phyloP scores from a whole-genome alignment of 371 early-diverging fungal species.

The Mucor indicus region DNA sequence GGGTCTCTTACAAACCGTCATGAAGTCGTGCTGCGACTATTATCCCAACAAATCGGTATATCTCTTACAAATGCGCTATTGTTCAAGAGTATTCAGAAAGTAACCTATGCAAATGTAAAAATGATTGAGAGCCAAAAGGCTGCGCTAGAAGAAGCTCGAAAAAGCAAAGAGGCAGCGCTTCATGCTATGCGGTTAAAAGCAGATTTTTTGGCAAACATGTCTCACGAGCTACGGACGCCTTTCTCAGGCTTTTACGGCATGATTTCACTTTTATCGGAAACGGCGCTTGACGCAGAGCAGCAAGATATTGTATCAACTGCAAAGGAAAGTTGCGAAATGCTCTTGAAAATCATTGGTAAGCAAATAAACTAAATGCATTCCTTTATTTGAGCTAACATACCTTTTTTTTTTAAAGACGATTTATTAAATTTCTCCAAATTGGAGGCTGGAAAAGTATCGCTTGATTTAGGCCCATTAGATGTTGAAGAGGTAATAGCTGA shows the following conservation, averaged over 20 bases:
- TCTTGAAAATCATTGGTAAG: slow-evolving; percentile 47
- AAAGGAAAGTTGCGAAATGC: slow-evolving; percentile 58
- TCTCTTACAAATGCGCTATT: slow-evolving; percentile 58
- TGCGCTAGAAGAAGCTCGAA: slow-evolving; percentile 45
- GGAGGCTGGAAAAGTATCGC: slow-evolving; percentile 45
- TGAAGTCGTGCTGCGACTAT: slow-evolving; percentile 46
- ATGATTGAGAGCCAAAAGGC: slow-evolving; percentile 53
- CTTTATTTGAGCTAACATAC: too few species aligned
- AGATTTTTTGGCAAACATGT: slow-evolving; percentile 62
- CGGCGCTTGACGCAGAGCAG: slow-evolving; percentile 52
- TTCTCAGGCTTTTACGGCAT: slow-evolving; percentile 65
- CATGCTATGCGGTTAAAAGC: slow-evolving; percentile 48
- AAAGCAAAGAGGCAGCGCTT: slow-evolving; percentile 49
- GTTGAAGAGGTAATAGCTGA: slow-evolving; percentile 56
- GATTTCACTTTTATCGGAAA: slow-evolving; percentile 56
- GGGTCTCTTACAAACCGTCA: slow-evolving; percentile 51
- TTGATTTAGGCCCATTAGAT: slow-evolving; percentile 47
- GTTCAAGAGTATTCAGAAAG: slow-evolving; percentile 51
- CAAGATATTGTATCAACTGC: slow-evolving; percentile 57
- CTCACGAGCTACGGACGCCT: slow-evolving; percentile 57
- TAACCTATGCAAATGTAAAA: slow-evolving; percentile 40
- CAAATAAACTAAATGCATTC: not conserved
- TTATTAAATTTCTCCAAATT: slow-evolving; percentile 53
- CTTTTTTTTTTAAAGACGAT: slow-evolving; percentile 41
- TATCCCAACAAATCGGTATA: slow-evolving; percentile 63